phyloP scores from a whole-genome alignment of 1,284 basidiomycete species.

The Puccinia polysora region DNA sequence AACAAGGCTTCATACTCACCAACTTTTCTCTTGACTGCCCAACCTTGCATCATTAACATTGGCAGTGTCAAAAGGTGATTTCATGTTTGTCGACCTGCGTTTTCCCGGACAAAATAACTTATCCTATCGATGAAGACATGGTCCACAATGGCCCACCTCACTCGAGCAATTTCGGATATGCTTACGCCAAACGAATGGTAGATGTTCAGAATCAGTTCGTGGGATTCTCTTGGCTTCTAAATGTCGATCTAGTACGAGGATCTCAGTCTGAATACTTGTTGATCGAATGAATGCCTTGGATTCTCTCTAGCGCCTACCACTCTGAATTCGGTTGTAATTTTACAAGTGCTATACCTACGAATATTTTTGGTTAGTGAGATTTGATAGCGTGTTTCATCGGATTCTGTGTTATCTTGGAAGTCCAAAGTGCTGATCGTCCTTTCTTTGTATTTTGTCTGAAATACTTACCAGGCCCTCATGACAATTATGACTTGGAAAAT shows the following conservation, averaged over 20 bases:
- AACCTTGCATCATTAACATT: no score
- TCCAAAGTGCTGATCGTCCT: no score
- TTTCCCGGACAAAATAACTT: conserved; percentile 72
- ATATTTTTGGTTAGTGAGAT: conserved; percentile 67
- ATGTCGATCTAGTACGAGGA: no score
- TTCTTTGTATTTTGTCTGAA: not conserved
- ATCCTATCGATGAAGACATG: conserved; percentile 82
- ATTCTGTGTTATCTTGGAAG: not conserved
- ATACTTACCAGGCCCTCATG: conserved; percentile 21
- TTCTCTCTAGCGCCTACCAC: conserved; percentile 68
- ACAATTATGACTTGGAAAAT: conserved; percentile 67
- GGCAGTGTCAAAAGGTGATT: conserved; percentile 65
- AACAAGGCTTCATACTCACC: not conserved
- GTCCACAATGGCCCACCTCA: conserved; percentile 82
- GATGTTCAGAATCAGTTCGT: conserved; percentile 82
- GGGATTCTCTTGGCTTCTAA: not conserved
- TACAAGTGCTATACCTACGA: conserved; percentile 85
- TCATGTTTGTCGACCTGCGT: conserved; percentile 83
- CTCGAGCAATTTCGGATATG: conserved; percentile 83
- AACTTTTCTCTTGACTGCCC: no score
- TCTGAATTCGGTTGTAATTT: conserved; percentile 84
- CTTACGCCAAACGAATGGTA: conserved; percentile 85
- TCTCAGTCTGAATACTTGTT: not conserved
- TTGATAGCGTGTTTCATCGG: not conserved
- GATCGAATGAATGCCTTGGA: not conserved